phyloP scores from a whole-genome alignment of 2,329 filamentous ascomycete species.

The Aureobasidium sp. region DNA sequence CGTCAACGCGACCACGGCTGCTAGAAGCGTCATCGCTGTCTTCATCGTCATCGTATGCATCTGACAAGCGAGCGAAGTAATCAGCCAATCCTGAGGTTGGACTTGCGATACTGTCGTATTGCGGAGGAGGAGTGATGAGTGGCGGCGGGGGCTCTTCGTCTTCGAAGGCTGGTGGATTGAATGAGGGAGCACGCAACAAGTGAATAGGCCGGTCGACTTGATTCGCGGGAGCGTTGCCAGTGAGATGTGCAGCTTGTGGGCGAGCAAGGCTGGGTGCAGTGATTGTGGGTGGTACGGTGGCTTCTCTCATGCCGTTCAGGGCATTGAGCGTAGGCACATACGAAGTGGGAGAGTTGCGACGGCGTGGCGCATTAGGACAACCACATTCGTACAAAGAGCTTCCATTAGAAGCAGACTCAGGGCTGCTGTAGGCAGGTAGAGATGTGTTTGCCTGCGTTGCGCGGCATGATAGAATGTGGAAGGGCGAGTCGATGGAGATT shows the following conservation, averaged over 20 bases:
- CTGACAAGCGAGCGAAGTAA: slow-evolving; percentile 75
- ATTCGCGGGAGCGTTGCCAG: slow-evolving; percentile 37
- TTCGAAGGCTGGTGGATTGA: slow-evolving; percentile 81
- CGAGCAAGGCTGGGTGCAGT: slow-evolving; percentile 43
- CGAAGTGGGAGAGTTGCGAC: slow-evolving; percentile 42
- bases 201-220: slow-evolving; percentile 66
- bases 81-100: slow-evolving; percentile 67
- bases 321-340: slow-evolving; percentile 53
- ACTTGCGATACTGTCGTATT: slow-evolving; percentile 73
- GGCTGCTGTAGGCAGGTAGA: slow-evolving; percentile 69
- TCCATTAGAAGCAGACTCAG: slow-evolving; percentile 32
- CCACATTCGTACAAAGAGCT: slow-evolving; percentile 47
- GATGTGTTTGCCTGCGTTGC: slow-evolving; percentile 87
- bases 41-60: slow-evolving; percentile 55
- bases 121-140: slow-evolving; percentile 71
- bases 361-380: slow-evolving; percentile 57
- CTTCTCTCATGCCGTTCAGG: slow-evolving; percentile 32
- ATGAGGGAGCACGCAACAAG: slow-evolving; percentile 73
- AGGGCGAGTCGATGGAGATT: slow-evolving; percentile 92
- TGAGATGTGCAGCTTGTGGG: slow-evolving; percentile 40
- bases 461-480: slow-evolving; percentile 86
- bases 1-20: slow-evolving; percentile 39
- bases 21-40: slow-evolving; percentile 40
- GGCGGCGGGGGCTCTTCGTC: slow-evolving; percentile 70
- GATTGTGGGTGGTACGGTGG: slow-evolving; percentile 25